Base-by-base conservation (phyloP, 2,329 filamentous ascomycete genomes). In the Cryoendolithus antarcticus region DNA sequence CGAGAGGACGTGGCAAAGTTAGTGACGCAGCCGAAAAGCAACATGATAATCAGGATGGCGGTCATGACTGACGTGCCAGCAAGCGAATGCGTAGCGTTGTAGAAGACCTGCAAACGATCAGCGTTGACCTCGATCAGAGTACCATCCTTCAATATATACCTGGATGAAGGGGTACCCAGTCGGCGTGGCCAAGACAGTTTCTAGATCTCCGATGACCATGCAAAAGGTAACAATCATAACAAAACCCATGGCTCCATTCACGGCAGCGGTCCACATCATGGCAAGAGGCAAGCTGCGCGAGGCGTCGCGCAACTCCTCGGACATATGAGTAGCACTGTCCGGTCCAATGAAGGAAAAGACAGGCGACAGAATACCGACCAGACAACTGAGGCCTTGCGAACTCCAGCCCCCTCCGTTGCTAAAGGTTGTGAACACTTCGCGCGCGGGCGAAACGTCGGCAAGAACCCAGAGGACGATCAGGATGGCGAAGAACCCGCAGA, bases 401-500 rank as follows among this genome's bases (percentile, higher is more conserved):
- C 53, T 57, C 64, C 64, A 67, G 4, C 59, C 59, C 12, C 62
- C 63, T 12, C 51, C 53, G 35, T 38, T 19, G 31, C 44, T 52
- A 44, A 67, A 64, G 10, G 59, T 43, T 2, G 49, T 53, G 31
- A 60, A 60, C 9, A 59, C 55, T 11, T 49, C 39, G 8, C 43
- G 38, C 6, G 55, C 54, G n/a, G 52, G 44, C 13, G 49, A 45
- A 32, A 52, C 54, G 13, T 52, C 49, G 24, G 48, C 47, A 44
- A 58, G 51, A 33, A 53, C 53, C 56, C 56, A 60, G 38, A 60
- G 50, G 2, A 62, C 53, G 21, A 64, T 55, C 28, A 67, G 56
- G 42, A 67, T 59, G 24, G 57, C 56, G 42, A 67, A 52, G 54
- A 67, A 69, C n/a, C 57, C 63, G 32, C 64, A 56, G 9, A 67